Evolutionary conservation across 2,329 filamentous ascomycete species (phyloP).

Genomic region (Sclerotinia sclerotiorum): DNA sequence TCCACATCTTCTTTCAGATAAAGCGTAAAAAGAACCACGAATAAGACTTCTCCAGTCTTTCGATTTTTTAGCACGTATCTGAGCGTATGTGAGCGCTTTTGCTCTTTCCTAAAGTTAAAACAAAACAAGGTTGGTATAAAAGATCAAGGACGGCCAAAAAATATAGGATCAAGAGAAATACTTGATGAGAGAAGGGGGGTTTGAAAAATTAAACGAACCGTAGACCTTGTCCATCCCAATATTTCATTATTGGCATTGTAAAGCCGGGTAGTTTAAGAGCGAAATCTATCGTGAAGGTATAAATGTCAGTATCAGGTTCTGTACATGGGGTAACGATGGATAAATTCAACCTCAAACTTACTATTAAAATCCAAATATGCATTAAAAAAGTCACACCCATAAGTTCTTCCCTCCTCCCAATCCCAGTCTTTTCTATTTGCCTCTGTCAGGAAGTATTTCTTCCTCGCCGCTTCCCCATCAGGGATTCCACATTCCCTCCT

Average conservation of each 20-base stretch:
- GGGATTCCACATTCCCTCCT: constrained; percentile 41
- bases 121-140: constrained; percentile 20
- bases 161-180: background rate
- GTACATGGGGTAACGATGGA: background rate
- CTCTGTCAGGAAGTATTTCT: constrained; percentile 61
- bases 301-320: background rate
- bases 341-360: constrained; percentile 37
- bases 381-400: constrained; percentile 79
- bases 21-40: constrained; percentile 79
- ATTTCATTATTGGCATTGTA: constrained; percentile 69
- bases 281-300: constrained; percentile 51
- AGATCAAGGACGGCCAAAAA: constrained; percentile 9
- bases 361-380: constrained; percentile 85
- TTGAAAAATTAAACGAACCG: constrained; percentile 53
- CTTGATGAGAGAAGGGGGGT: background rate
- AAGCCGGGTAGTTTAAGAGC: constrained; percentile 71
- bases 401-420: constrained; percentile 62
- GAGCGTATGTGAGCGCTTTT: constrained; percentile 71
- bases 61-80: constrained; percentile 91
- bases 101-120: constrained; percentile 36
- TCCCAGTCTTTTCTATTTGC: constrained; percentile 55
- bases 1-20: constrained; percentile 66
- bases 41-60: constrained; percentile 69
- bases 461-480: constrained; percentile 48
- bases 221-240: constrained; percentile 77